phyloP scores from a whole-genome alignment of 768 basidiomycete species.

The Mycena amicta region DNA sequence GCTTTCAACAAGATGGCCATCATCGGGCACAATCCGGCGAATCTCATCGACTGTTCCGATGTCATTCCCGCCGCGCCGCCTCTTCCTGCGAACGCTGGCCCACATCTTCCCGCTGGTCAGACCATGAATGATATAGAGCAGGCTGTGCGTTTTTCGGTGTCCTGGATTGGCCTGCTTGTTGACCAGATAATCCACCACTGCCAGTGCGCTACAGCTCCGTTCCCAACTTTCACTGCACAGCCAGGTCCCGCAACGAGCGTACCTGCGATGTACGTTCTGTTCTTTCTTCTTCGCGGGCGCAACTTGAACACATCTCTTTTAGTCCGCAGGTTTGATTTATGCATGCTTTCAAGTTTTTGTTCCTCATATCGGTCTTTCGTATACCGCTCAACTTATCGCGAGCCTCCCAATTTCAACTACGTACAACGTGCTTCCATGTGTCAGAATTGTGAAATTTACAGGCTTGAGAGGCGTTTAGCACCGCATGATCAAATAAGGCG shows the following conservation, averaged over 20 bases:
- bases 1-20: constrained; percentile 24
- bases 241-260: constrained; percentile 21
- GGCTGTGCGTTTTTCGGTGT: neutral
- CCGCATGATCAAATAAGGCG: too few relatives aligned
- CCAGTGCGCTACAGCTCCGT: constrained; percentile 21
- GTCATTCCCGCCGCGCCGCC: constrained; percentile 25
- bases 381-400: too few relatives aligned
- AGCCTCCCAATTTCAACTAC: too few relatives aligned
- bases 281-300: too few relatives aligned
- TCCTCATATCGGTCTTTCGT: too few relatives aligned
- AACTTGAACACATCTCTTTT: too few relatives aligned
- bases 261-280: constrained; percentile 21
- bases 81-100: constrained; percentile 23
- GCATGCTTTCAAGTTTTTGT: too few relatives aligned
- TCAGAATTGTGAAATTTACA: too few relatives aligned
- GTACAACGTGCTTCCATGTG: too few relatives aligned
- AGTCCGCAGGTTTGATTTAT: too few relatives aligned
- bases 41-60: constrained; percentile 25
- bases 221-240: constrained; percentile 26
- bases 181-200: neutral
- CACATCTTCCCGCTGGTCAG: constrained; percentile 23
- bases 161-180: too few relatives aligned
- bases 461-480: too few relatives aligned
- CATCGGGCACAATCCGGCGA: constrained; percentile 15
- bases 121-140: neutral